Percentiles rank a stretch among this genome's conserved stretches.
phyloP scores from a whole-genome alignment of 2,329 filamentous ascomycete genomes.

The Trichoderma semiorbis region DNA sequence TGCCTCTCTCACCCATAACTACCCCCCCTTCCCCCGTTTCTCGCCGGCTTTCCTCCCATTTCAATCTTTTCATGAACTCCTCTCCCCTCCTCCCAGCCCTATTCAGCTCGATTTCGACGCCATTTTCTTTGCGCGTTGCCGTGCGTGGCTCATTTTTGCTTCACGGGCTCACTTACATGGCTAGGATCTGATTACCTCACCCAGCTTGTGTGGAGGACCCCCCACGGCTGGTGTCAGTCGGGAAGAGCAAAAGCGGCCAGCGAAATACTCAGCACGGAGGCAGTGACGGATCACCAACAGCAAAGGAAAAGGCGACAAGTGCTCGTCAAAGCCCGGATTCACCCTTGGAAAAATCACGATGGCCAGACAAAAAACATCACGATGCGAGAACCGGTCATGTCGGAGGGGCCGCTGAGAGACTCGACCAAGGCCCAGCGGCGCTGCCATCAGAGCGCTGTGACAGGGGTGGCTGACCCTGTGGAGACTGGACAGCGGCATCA shows the following conservation, averaged over 20 bases:
- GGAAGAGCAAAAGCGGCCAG: not conserved
- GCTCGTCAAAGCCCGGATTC: not conserved
- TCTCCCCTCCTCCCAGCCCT: conserved; percentile 18
- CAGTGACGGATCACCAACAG: not conserved
- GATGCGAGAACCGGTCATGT: conserved; percentile 3
- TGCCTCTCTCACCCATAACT: conserved; percentile 32
- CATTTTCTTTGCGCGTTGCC: conserved; percentile 17
- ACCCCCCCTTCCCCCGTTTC: conserved; percentile 35
- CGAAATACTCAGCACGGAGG: not conserved
- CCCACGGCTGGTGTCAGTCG: conserved; percentile 12
- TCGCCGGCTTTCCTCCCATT: conserved; percentile 30
- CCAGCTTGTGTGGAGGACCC: conserved; percentile 2
- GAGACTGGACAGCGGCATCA: conserved; percentile 20
- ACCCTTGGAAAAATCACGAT: not conserved
- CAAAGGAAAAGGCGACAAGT: not conserved
- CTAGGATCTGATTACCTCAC: conserved; percentile 17
- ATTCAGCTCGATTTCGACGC: conserved; percentile 17
- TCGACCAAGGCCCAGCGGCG: conserved; percentile 18
- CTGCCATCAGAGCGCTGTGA: conserved; percentile 21
- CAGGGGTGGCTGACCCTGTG: conserved; percentile 23
- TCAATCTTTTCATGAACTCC: conserved; percentile 24
- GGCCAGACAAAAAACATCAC: not conserved
- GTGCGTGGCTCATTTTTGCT: conserved; percentile 14
- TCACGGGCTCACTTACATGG: conserved; percentile 17
- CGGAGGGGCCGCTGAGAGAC: conserved; percentile 18